Conservation (phyloP, 2,329 filamentous ascomycete genomes). For the Lizonia empirigonia region DNA sequence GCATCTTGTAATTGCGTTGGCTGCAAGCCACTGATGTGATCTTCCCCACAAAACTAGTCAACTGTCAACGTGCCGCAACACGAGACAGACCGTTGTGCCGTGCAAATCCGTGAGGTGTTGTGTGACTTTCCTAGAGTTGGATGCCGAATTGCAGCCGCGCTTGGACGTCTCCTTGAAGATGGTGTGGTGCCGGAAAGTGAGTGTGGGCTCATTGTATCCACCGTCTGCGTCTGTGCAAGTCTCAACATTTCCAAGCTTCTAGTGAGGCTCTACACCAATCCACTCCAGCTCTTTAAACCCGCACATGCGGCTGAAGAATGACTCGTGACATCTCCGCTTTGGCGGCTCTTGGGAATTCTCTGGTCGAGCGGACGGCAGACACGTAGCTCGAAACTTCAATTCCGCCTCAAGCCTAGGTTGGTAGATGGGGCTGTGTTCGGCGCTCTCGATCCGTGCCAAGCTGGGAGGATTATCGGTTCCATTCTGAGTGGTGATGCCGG, state of each 20-base stretch:
- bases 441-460: slow-evolving; percentile 11
- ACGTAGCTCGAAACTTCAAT: background rate
- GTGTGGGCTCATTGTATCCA: slow-evolving; percentile 5
- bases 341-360: slow-evolving; percentile 5
- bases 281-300: slow-evolving; percentile 17
- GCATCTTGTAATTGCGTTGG: background rate
- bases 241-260: slow-evolving; percentile 18
- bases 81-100: slow-evolving; percentile 8
- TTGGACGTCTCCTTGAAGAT: background rate
- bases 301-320: slow-evolving; percentile 18
- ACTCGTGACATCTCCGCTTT: slow-evolving; percentile 10
- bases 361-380: background rate
- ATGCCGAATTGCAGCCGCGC: slow-evolving; percentile 1
- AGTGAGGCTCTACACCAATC: slow-evolving; percentile 19
- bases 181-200: slow-evolving; percentile 5
- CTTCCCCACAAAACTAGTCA: slow-evolving; percentile 15
- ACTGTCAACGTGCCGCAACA: slow-evolving; percentile 13
- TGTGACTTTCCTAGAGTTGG: slow-evolving; percentile 6
- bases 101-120: slow-evolving; percentile 4
- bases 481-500: slow-evolving; percentile 1
- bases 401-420: slow-evolving; percentile 1
- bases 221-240: slow-evolving; percentile 16
- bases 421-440: slow-evolving; percentile 4
- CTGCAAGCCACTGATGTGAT: slow-evolving; percentile 15
- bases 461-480: slow-evolving; percentile 2